A percentile compares a stretch with the other conserved stretches of the same genome.
Conservation (phyloP, 1,284 basidiomycete genomes). For the Ceratobasidium sp. region DNA sequence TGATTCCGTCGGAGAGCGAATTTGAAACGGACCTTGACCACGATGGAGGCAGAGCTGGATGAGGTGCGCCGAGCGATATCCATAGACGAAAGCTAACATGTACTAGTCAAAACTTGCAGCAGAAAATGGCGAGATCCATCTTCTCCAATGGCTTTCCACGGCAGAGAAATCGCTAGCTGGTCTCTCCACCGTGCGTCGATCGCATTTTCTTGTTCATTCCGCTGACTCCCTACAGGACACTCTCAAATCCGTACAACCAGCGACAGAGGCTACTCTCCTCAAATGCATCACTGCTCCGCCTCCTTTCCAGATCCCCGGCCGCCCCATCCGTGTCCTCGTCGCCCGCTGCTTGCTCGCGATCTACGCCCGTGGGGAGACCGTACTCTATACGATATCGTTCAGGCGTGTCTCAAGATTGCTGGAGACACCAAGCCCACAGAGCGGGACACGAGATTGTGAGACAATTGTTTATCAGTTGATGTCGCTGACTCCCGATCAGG, state of each 20-base stretch:
- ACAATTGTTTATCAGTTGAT: constrained; percentile 34
- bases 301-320: constrained; percentile 80
- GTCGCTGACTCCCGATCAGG: constrained; percentile 55
- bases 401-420: constrained; percentile 77
- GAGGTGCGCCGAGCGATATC: constrained; percentile 7
- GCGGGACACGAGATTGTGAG: constrained; percentile 76
- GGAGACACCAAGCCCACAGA: constrained; percentile 74
- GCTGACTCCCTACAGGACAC: constrained; percentile 61
- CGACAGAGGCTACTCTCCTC: constrained; percentile 70
- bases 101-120: constrained; percentile 71
- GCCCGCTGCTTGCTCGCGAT: constrained; percentile 80
- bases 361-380: constrained; percentile 87
- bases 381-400: constrained; percentile 87
- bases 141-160: constrained; percentile 82
- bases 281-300: constrained; percentile 70
- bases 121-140: constrained; percentile 81
- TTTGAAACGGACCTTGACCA: too few species aligned
- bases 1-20: too few species aligned
- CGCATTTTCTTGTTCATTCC: constrained; percentile 25
- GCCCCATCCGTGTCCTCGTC: constrained; percentile 82
- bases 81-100: background rate
- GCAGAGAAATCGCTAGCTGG: constrained; percentile 69
- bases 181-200: constrained; percentile 60
- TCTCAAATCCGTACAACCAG: constrained; percentile 70
- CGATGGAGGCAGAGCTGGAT: background rate